Conservation (phyloP, 2,329 filamentous ascomycete species). For the Aspergillus pseudoviridinutans region DNA sequence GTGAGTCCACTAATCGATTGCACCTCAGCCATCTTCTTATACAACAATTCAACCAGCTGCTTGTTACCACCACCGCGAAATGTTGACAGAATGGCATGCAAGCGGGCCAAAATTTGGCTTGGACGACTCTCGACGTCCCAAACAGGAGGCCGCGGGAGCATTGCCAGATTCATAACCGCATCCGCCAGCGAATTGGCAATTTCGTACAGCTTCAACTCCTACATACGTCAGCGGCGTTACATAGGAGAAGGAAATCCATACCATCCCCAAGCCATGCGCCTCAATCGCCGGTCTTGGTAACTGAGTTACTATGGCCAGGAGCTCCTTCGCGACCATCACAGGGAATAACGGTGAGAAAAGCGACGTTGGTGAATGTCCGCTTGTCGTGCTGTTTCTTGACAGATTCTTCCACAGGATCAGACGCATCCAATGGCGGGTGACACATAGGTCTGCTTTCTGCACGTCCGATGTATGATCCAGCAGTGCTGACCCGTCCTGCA, state of each 20-base stretch:
- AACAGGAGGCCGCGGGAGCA: slow-evolving; percentile 5
- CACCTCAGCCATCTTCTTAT: slow-evolving; percentile 21
- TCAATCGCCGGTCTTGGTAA: slow-evolving; percentile 47
- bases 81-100: slow-evolving; percentile 20
- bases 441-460: slow-evolving; percentile 48
- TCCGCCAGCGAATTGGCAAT: slow-evolving; percentile 25
- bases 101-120: slow-evolving; percentile 16
- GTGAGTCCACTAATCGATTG: slow-evolving; percentile 7
- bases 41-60: slow-evolving; percentile 18
- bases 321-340: slow-evolving; percentile 45
- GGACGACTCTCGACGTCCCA: slow-evolving; percentile 19
- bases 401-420: slow-evolving; percentile 47
- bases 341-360: slow-evolving; percentile 22
- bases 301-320: slow-evolving; percentile 41
- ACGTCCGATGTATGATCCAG: slow-evolving; percentile 45
- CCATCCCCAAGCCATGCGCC: slow-evolving; percentile 47
- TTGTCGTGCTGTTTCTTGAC: slow-evolving; percentile 24
- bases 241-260: neutral
- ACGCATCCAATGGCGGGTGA: slow-evolving; percentile 51
- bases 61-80: slow-evolving; percentile 20
- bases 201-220: slow-evolving; percentile 28
- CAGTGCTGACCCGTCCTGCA: slow-evolving; percentile 40
- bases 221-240: neutral
- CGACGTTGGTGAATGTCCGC: slow-evolving; percentile 13
- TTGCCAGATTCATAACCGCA: slow-evolving; percentile 17